Evolutionary conservation across 176 grass and related monocot genomes (phyloP).

Genomic region (Microstegium vimineum): DNA sequence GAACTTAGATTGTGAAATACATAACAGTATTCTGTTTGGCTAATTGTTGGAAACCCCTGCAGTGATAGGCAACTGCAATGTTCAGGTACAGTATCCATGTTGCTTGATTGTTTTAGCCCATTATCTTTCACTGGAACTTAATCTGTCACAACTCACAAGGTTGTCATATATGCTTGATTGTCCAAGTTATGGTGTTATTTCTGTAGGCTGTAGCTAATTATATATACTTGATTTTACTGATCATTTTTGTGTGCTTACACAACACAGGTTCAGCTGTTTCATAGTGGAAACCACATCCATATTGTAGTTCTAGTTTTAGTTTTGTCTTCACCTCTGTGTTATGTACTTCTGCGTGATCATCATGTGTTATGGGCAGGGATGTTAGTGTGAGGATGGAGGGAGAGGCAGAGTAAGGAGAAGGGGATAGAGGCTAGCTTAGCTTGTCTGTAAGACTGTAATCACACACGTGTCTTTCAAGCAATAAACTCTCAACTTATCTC

Average conservation of each 20-base stretch:
- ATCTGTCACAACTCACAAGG: neutral
- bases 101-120: neutral
- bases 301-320: neutral
- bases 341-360: neutral
- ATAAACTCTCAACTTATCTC: neutral
- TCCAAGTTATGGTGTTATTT: neutral
- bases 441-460: neutral
- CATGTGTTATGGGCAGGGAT: neutral
- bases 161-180: neutral
- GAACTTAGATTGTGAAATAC: neutral
- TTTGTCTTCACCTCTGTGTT: neutral
- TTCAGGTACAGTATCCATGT: neutral
- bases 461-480: neutral
- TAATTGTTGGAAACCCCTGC: neutral
- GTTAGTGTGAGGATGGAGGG: neutral
- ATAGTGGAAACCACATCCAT: neutral
- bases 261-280: neutral
- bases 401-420: neutral
- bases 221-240: neutral
- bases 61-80: neutral
- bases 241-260: slow-evolving; percentile 6
- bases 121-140: neutral
- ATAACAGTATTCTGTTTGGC: neutral
- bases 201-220: neutral
- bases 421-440: neutral